Conservation (phyloP, 331 rosid species). For the Cydonia oblonga region DNA sequence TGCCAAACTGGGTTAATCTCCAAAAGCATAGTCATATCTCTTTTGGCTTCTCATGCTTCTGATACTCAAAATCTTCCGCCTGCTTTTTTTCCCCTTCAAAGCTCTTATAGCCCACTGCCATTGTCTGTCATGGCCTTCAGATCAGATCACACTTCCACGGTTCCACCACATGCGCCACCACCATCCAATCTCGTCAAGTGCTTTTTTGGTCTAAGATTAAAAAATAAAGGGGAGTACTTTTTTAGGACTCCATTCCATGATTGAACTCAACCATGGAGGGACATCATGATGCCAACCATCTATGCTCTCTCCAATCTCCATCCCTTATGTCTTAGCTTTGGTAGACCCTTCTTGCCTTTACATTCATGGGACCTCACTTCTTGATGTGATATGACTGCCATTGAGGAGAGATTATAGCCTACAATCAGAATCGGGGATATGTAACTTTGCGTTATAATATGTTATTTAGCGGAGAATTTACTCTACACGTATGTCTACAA, state of each 20-base stretch:
- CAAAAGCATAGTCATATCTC: background rate
- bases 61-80: background rate
- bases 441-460: too few species aligned
- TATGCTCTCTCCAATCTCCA: background rate
- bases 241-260: background rate
- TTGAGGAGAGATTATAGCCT: too few species aligned
- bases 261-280: background rate
- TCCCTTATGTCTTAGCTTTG: background rate
- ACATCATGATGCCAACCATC: background rate
- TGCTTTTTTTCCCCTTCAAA: background rate
- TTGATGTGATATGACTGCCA: too few species aligned
- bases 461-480: background rate
- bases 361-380: conserved; percentile 1
- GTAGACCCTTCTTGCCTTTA: conserved; percentile 1
- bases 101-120: too few species aligned
- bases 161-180: background rate
- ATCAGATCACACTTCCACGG: conserved; percentile 5
- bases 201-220: background rate
- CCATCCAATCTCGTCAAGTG: background rate
- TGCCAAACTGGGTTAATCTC: conserved; percentile 23
- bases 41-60: background rate
- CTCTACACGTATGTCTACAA: background rate
- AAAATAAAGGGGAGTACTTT: background rate
- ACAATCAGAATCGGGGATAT: too few species aligned
- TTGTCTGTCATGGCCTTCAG: conserved; percentile 10